These are phyloP conservation scores for Hyphodiscus sp. DNA, from an alignment of 2,329 filamentous ascomycete genomes.

Conservation along the genomic window DNA sequence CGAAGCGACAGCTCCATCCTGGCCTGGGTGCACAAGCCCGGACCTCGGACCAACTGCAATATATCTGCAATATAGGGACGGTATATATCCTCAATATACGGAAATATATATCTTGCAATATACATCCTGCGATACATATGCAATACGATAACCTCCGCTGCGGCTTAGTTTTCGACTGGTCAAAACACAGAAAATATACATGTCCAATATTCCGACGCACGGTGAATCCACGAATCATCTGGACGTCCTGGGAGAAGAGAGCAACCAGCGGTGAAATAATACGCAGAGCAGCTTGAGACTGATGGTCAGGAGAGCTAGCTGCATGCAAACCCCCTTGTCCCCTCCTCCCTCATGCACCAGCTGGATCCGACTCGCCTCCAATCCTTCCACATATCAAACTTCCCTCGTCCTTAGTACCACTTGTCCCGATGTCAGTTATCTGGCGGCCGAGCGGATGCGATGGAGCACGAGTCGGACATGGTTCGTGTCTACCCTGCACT, in stretches of 20 bases:
- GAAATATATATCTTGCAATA: no score
- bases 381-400: not conserved
- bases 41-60: no score
- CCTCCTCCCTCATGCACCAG: not conserved
- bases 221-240: not conserved
- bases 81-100: no score
- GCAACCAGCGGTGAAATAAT: constrained; percentile 5
- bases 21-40: no score
- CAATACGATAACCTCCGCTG: no score
- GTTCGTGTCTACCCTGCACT: no score
- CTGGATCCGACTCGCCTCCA: not conserved
- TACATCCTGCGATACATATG: no score
- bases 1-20: no score
- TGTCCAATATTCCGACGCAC: not conserved
- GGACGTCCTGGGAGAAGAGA: not conserved
- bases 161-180: no score
- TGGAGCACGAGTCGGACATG: no score
- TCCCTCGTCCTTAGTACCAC: not conserved
- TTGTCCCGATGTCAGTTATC: not conserved
- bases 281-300: constrained; percentile 1
- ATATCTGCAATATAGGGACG: no score
- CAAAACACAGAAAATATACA: not conserved
- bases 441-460: no score
- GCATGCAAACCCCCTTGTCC: not conserved
- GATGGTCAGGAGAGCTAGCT: not conserved